Percentiles rank a stretch among this genome's conserved stretches.
These are phyloP conservation scores for Datura wrightii DNA, from an alignment of 257 asterid genomes.

Conservation along the genomic window DNA sequence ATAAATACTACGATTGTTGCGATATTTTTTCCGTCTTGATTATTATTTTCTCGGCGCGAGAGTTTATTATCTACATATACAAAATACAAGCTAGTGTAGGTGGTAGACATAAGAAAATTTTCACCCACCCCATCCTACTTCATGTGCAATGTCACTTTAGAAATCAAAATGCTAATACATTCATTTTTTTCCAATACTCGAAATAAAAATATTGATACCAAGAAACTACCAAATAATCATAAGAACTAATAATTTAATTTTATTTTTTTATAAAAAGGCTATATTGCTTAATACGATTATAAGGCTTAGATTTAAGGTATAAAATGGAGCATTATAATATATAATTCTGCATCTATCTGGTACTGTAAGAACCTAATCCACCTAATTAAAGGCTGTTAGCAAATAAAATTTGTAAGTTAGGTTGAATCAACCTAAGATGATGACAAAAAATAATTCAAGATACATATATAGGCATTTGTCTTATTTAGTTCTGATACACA, in stretches of 20 bases:
- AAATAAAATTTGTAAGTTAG: not conserved
- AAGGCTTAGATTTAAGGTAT: not conserved
- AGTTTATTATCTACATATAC: not conserved
- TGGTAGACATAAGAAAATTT: not conserved
- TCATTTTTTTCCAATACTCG: not conserved
- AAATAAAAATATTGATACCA: not conserved
- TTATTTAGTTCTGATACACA: not conserved
- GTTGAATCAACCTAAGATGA: not conserved
- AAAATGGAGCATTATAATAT: not conserved
- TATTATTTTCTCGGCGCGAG: no score
- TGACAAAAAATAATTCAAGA: not conserved
- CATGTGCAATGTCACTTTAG: constrained; percentile 9
- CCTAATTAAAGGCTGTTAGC: not conserved
- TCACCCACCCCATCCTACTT: not conserved
- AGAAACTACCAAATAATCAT: constrained; percentile 7
- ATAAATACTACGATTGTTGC: no score
- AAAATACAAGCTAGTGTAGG: constrained; percentile 2
- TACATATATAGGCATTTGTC: not conserved
- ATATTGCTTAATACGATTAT: not conserved
- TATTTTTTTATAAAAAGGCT: not conserved
- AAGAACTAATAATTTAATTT: no score
- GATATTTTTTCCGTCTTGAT: no score
- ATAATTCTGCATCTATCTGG: not conserved
- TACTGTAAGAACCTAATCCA: not conserved
- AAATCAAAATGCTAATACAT: not conserved